Evolutionary conservation across 768 basidiomycete genomes (phyloP), one percentile per base, ranked within the genome.

Genomic region (Hortiboletus flavorubellus): DNA sequence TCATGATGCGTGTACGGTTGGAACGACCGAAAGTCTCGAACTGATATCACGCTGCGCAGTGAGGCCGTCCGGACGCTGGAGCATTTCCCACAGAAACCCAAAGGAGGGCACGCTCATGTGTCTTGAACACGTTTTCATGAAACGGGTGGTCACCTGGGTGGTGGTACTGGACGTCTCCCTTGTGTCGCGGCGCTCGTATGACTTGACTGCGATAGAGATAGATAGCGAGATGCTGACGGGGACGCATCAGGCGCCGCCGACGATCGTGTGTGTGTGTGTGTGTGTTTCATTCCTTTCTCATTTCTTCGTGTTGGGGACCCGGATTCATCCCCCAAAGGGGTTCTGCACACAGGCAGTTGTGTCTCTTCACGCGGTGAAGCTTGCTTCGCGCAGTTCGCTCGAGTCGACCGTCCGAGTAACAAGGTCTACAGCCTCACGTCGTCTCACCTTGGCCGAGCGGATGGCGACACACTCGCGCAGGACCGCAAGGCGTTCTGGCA

Each of bases 71-170:
- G 21, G 2, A 21, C 21, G 21, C 43, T 56, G 33, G 45, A 37
- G 37, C 38, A 5, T 23, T n/a, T n/a, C n/a, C 46, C 29, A 16
- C 26, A 46, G 23, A 30, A 42, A 38, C 52, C 48, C 29, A 34
- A 44, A 44, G 33, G 35, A 40, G 59, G 49, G n/a, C n/a, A n/a
- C 34, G 46, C 44, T 51, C 56, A 62, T 62, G 49, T 62, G 56
- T 54, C 37, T 35, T 21, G 15, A 15, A 16, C 55, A 58, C 59
- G 52, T 54, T 54, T 50, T 49, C 34, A 54, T 58, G 55, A 58
- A 58, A 58, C 46, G 40, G 39, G 46, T 58, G 39, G 46, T 58
- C 55, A 45, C 44, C 51, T 51, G 48, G 48, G 41, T 53, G 43
- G 40, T 35, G 46, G 31, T 58, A 29, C 1, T n/a, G 39, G 11